Conservation (phyloP, 306 rosid genomes). For the Prunus campanulata region DNA sequence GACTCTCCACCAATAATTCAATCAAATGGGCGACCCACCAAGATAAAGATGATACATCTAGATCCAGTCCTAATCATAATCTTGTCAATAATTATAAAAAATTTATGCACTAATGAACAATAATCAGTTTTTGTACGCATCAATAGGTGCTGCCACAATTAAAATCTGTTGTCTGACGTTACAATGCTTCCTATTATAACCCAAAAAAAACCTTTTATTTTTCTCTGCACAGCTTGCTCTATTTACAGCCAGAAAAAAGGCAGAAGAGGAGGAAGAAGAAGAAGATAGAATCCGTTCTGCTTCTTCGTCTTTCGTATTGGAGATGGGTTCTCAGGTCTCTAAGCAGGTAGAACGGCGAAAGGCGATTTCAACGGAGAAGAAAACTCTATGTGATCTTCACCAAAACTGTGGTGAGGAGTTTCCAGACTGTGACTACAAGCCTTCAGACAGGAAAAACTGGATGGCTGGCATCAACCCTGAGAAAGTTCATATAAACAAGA, state of each 20-base stretch:
- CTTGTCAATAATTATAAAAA: conserved; percentile 3
- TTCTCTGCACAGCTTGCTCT: not conserved
- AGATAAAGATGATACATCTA: not conserved
- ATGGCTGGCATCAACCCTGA: conserved; percentile 56
- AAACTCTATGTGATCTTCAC: conserved; percentile 39
- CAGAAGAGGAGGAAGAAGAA: not conserved
- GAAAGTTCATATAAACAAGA: conserved; percentile 42
- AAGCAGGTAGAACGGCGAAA: conserved; percentile 59
- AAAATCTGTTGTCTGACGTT: conserved; percentile 1
- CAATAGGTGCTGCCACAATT: not conserved
- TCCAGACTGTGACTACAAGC: conserved; percentile 62
- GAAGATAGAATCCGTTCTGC: not conserved
- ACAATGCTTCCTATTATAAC: conserved; percentile 30
- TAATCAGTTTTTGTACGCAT: not conserved
- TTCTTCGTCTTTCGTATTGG: not conserved
- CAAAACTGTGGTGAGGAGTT: conserved; percentile 39
- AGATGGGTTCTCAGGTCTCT: conserved; percentile 65
- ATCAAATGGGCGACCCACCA: conserved; percentile 18
- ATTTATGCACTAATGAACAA: not conserved
- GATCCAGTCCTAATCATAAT: not conserved
- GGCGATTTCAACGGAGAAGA: conserved; percentile 45
- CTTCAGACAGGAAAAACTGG: conserved; percentile 73
- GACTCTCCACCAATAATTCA: conserved; percentile 44
- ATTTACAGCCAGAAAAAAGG: not conserved
- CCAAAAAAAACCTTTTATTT: not conserved